Evolutionary conservation across 371 early-diverging fungal species (phyloP).

Genomic region (Circinella minor): DNA sequence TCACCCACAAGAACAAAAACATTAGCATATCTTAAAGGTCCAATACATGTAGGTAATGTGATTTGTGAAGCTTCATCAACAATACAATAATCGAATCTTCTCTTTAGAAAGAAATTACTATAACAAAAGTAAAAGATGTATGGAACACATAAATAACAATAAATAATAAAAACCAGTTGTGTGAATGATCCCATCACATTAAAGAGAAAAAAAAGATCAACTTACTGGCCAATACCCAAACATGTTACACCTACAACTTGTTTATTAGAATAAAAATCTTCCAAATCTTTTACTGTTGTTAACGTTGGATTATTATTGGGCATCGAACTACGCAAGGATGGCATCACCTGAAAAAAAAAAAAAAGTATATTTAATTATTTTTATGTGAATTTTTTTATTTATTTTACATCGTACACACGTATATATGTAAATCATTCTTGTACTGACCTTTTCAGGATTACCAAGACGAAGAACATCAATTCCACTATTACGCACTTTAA

Average conservation of each 20-base stretch:
- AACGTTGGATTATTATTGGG: slow-evolving; percentile 48
- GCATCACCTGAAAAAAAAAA: slow-evolving; percentile 57
- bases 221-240: slow-evolving; percentile 84
- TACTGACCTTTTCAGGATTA: slow-evolving; percentile 59
- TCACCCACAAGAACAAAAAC: slow-evolving; percentile 98
- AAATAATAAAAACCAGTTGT: too few species aligned
- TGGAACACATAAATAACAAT: background rate
- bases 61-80: slow-evolving; percentile 99
- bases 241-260: slow-evolving; percentile 90
- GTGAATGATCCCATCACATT: too few species aligned
- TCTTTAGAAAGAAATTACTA: slow-evolving; percentile 64
- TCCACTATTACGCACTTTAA: slow-evolving; percentile 73
- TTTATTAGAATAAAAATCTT: slow-evolving; percentile 58
- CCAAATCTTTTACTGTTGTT: slow-evolving; percentile 61
- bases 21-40: slow-evolving; percentile 86
- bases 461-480: slow-evolving; percentile 79
- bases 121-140: background rate
- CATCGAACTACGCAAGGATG: slow-evolving; percentile 50
- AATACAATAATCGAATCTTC: slow-evolving; percentile 96
- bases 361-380: background rate
- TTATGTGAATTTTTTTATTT: too few species aligned
- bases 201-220: background rate
- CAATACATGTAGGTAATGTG: slow-evolving; percentile 92
- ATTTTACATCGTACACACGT: background rate
- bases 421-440: background rate